phyloP scores from a whole-genome alignment of 176 grass and related monocot genomes.

The Carex cristatella region DNA sequence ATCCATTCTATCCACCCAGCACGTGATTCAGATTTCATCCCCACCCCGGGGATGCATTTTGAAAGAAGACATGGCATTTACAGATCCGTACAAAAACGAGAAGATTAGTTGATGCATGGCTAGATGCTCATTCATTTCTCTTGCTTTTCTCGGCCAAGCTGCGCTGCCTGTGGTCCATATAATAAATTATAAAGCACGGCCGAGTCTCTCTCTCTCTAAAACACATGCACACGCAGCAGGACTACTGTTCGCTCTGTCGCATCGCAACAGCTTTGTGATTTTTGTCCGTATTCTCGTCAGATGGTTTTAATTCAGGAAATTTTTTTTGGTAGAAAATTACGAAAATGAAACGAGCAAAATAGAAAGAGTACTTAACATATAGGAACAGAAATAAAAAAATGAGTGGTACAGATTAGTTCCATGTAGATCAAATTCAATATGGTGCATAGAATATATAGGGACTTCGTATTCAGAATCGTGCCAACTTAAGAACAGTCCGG shows the following conservation, averaged over 20 bases:
- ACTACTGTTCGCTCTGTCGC: neutral
- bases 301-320: neutral
- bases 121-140: neutral
- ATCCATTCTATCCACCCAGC: neutral
- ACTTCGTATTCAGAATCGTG: too few species aligned
- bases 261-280: conserved; percentile 8
- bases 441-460: too few species aligned
- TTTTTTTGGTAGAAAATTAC: too few species aligned
- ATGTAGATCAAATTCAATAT: too few species aligned
- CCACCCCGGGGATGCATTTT: neutral
- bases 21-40: neutral
- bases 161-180: neutral
- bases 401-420: too few species aligned
- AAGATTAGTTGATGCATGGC: neutral
- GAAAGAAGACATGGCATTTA: neutral
- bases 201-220: neutral
- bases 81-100: neutral
- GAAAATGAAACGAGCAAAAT: too few species aligned
- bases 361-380: too few species aligned
- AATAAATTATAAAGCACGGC: neutral
- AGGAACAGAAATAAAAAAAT: too few species aligned
- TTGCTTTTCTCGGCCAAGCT: neutral
- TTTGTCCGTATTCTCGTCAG: neutral
- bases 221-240: neutral
- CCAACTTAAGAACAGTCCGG: too few species aligned